Evolutionary conservation across 768 basidiomycete genomes (phyloP), one percentile per base, ranked within the genome.

Genomic region (Mrakia hoshinonis): DNA sequence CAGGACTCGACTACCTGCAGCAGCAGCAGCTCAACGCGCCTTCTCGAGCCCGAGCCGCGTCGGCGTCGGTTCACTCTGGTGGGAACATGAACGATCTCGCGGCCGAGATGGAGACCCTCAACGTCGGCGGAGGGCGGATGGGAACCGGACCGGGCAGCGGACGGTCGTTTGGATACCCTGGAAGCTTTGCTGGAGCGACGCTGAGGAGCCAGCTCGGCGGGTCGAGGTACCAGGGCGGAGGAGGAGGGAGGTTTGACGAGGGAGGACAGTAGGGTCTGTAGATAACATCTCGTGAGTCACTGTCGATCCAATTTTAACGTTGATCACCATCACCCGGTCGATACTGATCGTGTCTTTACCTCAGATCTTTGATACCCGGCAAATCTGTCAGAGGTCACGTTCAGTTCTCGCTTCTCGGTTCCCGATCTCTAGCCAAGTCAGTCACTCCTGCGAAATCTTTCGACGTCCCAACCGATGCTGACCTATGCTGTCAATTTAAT

Each of bases 1-100:
- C 47, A 12, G 38, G 55, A 26, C 7, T 29, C 24, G 70, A 72
- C 60, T 72, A 72, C 65, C 70, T 72, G 2, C 70, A 71, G 65
- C 70, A 71, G 47, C 63, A 67, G 55, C 65, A 72, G 46, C 54
- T 67, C 24, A n/a, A n/a, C n/a, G 29, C 66, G 6, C 61, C 70
- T 0, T 47, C 63, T 2, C 46, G 70, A 29, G 48, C 65, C 3
- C 54, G 70, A 49, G 70, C 70, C 2, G 70, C 70, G 18, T 72
- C 70, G 0, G 70, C 65, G 43, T 72, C 70, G 47, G 63, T 67
- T n/a, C 65, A 67, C 46, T 26, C 22, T 11, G 58, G 70, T 9
- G 55, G 70, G 10, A 47, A 31, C 20, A 15, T 67, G 26, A 54
- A 72, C 34, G 70, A 72, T 39, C 65, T 72, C 24, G 70, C 46